A percentile compares a stretch with the other conserved stretches of the same genome.
Conservation (phyloP, 2,329 filamentous ascomycete genomes). For the Colletotrichum cereale region DNA sequence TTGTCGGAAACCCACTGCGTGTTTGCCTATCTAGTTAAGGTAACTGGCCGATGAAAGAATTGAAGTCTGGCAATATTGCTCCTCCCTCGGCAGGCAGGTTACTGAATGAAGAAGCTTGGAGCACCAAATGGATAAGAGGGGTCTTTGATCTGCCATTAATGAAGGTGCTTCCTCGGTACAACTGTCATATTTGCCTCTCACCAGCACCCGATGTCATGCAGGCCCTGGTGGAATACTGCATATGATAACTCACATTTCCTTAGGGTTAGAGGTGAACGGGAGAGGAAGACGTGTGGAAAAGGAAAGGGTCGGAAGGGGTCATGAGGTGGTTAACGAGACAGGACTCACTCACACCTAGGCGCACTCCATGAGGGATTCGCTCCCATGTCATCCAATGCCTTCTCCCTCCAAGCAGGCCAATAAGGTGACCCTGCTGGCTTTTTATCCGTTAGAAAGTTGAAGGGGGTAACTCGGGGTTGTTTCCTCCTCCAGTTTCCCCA, state of each 20-base stretch:
- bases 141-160: not conserved
- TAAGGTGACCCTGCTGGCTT: not conserved
- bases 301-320: not conserved
- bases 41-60: not conserved
- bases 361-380: not conserved
- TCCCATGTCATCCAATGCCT: not conserved
- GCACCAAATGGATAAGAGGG: not conserved
- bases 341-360: not conserved
- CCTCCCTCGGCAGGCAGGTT: not conserved
- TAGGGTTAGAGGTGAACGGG: not conserved
- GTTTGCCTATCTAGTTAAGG: not conserved
- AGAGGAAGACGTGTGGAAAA: not conserved
- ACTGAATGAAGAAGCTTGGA: not conserved
- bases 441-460: not conserved
- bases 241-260: conserved; percentile 19
- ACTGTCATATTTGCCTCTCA: conserved; percentile 4
- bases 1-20: not conserved
- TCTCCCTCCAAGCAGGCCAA: not conserved
- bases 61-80: not conserved
- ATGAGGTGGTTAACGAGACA: not conserved
- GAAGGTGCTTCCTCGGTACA: not conserved
- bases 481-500: not conserved
- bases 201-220: not conserved
- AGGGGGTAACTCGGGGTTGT: not conserved
- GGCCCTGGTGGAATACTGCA: conserved; percentile 20